These are phyloP conservation scores for Staphylotrichum tortipilum DNA, from an alignment of 495 filamentous ascomycete genomes.

Conservation along the genomic window DNA sequence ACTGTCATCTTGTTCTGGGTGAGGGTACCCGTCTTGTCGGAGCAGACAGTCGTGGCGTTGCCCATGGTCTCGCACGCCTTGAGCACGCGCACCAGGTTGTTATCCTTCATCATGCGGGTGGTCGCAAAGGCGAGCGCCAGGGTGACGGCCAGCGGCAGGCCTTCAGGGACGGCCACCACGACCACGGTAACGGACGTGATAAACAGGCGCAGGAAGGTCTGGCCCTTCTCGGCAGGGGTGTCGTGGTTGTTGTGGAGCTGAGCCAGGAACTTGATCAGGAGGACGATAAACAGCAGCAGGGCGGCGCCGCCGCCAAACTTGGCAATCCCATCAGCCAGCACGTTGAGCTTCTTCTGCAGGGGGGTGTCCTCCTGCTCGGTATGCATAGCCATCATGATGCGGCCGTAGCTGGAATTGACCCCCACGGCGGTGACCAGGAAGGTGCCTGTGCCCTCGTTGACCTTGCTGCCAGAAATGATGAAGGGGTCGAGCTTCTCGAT, in stretches of 20 bases:
- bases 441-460: slow-evolving; percentile 82
- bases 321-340: slow-evolving; percentile 82
- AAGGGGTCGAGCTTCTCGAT: slow-evolving; percentile 82
- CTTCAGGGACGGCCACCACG: slow-evolving; percentile 97
- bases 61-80: slow-evolving; percentile 97
- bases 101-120: slow-evolving; percentile 88
- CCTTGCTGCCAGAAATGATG: slow-evolving; percentile 85
- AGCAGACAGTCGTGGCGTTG: slow-evolving; percentile 91
- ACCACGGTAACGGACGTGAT: slow-evolving; percentile 95
- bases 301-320: slow-evolving; percentile 82
- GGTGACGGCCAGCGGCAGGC: slow-evolving; percentile 84
- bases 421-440: slow-evolving; percentile 83
- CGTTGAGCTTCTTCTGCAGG: slow-evolving; percentile 82
- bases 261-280: slow-evolving; percentile 83
- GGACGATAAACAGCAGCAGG: slow-evolving; percentile 72
- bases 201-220: slow-evolving; percentile 82
- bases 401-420: slow-evolving; percentile 77
- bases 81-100: slow-evolving; percentile 83
- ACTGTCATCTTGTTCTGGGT: slow-evolving; percentile 89
- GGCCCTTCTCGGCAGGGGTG: slow-evolving; percentile 66
- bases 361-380: slow-evolving; percentile 87
- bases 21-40: slow-evolving; percentile 95
- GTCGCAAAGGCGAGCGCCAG: slow-evolving; percentile 94
- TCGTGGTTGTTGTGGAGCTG: slow-evolving; percentile 44
- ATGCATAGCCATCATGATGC: slow-evolving; percentile 87